Evolutionary conservation across 495 filamentous ascomycete species (phyloP).

Genomic region (Clavariopsis aquatica): DNA sequence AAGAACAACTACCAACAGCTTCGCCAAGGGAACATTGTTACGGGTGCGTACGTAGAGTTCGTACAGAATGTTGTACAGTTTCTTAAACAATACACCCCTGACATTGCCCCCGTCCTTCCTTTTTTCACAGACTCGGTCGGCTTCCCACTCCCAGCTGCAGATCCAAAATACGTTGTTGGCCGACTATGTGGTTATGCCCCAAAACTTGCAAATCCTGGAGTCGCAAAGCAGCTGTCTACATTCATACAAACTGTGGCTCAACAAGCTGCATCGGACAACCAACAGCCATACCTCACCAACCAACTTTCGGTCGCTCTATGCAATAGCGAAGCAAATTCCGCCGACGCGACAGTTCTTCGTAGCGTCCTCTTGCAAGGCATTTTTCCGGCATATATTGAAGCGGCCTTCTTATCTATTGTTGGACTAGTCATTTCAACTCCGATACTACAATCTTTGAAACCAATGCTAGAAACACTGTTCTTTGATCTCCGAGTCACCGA

Average conservation of each 20-base stretch:
- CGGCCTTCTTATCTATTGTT: conserved; percentile 50
- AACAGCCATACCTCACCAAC: conserved; percentile 59
- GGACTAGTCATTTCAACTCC: conserved; percentile 64
- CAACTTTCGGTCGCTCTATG: conserved; percentile 61
- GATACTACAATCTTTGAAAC: conserved; percentile 53
- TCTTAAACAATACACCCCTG: conserved; percentile 65
- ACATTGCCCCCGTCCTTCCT: conserved; percentile 62
- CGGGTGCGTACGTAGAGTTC: conserved; percentile 66
- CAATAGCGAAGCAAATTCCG: conserved; percentile 52
- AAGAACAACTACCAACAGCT: conserved; percentile 67
- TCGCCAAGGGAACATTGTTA: conserved; percentile 46
- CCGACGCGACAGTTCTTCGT: conserved; percentile 55
- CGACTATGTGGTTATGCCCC: conserved; percentile 64
- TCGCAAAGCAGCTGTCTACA: conserved; percentile 58
- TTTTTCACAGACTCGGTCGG: conserved; percentile 68
- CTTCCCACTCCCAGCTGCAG: conserved; percentile 65
- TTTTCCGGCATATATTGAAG: conserved; percentile 66
- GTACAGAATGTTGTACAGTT: conserved; percentile 64
- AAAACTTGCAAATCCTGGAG: conserved; percentile 55
- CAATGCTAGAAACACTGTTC: conserved; percentile 52
- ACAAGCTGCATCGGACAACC: conserved; percentile 61
- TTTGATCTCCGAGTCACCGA: conserved; percentile 54
- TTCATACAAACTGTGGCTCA: conserved; percentile 68
- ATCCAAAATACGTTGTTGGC: conserved; percentile 70
- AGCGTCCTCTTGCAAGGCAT: conserved; percentile 59